phyloP scores from a whole-genome alignment of 2,329 filamentous ascomycete species.

The Aspergillus pseudonomiae region DNA sequence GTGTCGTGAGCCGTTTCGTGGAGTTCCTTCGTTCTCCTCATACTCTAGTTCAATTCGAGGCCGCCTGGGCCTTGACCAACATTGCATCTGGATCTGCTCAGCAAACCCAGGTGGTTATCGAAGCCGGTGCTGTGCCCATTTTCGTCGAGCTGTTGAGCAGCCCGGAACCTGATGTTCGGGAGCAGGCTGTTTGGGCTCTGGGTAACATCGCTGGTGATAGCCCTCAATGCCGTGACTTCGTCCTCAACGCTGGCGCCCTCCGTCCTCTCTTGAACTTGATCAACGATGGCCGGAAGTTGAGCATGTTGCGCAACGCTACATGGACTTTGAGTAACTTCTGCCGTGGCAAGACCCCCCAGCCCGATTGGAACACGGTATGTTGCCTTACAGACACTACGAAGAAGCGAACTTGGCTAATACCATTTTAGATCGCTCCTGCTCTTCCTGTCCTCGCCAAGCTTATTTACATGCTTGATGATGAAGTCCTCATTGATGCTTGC shows the following conservation, averaged over 20 bases:
- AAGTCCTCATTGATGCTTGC: slow-evolving; percentile 97
- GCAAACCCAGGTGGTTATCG: slow-evolving; percentile 98
- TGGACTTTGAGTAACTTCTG: slow-evolving; percentile 99
- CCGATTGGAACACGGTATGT: slow-evolving; percentile 93
- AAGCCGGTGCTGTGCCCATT: slow-evolving; percentile 96
- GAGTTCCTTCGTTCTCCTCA: slow-evolving; percentile 97
- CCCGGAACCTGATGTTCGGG: slow-evolving; percentile 94
- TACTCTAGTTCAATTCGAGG: slow-evolving; percentile 97
- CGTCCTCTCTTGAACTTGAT: slow-evolving; percentile 87
- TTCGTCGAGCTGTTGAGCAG: slow-evolving; percentile 95
- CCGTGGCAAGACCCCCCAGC: slow-evolving; percentile 98
- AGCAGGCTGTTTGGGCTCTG: slow-evolving; percentile 97
- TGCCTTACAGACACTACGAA: not conserved
- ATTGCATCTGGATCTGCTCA: slow-evolving; percentile 96
- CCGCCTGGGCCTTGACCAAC: slow-evolving; percentile 98
- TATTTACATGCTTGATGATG: slow-evolving; percentile 96
- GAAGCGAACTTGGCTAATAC: slow-evolving; percentile 20
- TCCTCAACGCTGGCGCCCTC: slow-evolving; percentile 86
- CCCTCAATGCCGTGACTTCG: slow-evolving; percentile 95
- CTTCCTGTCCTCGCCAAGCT: slow-evolving; percentile 95
- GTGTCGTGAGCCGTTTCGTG: slow-evolving; percentile 95
- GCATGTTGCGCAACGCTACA: slow-evolving; percentile 97
- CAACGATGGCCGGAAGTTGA: slow-evolving; percentile 96
- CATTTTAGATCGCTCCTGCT: slow-evolving; percentile 80
- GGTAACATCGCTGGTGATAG: slow-evolving; percentile 99